Percentiles rank a stretch among this genome's conserved stretches.
Conservation (phyloP, 164 flowering plant species). For the Cinnamomum chago region DNA sequence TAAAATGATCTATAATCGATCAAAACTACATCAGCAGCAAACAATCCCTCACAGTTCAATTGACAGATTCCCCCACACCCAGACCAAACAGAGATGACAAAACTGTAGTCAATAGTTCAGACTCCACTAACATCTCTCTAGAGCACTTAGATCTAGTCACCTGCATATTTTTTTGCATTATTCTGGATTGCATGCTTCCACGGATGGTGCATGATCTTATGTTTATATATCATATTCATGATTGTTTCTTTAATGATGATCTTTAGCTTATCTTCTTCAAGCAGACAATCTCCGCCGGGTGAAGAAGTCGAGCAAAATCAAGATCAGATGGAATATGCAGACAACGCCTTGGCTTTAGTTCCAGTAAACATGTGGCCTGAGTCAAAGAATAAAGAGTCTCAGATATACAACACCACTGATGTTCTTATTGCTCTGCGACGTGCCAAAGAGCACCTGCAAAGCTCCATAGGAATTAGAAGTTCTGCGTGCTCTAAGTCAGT, state of each 20-base stretch:
- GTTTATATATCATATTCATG: too few relatives aligned
- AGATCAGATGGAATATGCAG: constrained; percentile 18
- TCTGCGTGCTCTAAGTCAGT: constrained; percentile 6
- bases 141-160: too few relatives aligned
- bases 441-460: constrained; percentile 46
- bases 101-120: too few relatives aligned
- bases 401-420: constrained; percentile 30
- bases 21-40: not conserved
- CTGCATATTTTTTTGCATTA: too few relatives aligned
- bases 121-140: too few relatives aligned
- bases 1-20: not conserved
- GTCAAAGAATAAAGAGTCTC: constrained; percentile 12
- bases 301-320: constrained; percentile 9
- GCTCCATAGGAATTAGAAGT: constrained; percentile 34
- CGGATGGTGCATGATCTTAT: too few relatives aligned
- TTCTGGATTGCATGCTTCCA: too few relatives aligned
- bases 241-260: not conserved
- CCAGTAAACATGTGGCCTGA: constrained; percentile 19
- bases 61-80: not conserved
- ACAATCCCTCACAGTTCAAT: not conserved
- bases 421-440: constrained; percentile 50
- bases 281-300: constrained; percentile 16
- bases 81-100: not conserved
- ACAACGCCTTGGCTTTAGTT: constrained; percentile 49
- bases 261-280: constrained; percentile 3